Evolutionary conservation across 805 yeast genomes (phyloP), one percentile per base, ranked within the genome.

Genomic region (Pichia kluyveri): DNA sequence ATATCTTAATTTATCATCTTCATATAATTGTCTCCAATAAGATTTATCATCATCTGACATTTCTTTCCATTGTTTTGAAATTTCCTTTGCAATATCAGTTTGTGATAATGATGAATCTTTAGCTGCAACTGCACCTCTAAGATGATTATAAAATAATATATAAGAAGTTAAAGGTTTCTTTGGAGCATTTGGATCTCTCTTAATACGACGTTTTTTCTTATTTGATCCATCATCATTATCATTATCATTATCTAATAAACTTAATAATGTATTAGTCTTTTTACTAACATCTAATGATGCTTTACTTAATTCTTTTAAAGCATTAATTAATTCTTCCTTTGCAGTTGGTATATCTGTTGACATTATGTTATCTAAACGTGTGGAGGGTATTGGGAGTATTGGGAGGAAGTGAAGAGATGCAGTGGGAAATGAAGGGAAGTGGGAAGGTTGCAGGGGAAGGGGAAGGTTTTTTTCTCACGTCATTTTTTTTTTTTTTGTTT

Each of bases 131-230:
- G 74, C 69, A 52, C 83, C 84, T 60, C 96, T 81, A 54, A 80
- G 77, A 55, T 79, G 80, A 54, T 84, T 82, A 46, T 87, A 80
- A 67, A 80, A 91, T 40, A 81, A 76, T 65, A 91, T 86, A 70
- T 81, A 90, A 41, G 86, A 84, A 23, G 96, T 89, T 60, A 87
- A 72, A 15, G 99, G 98, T 60, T 89, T 89, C 73, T 86, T 88
- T 51, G 99, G 99, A 41, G 96, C 96, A 60, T 86, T 83, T 45
- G 97, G 97, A 67, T 91, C 98, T 57, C 69, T 58, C 71, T 34
- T 34, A 7, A 14, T 3, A 12, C 37, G 37, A 15, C 37, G 37
- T 34, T 34, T 73, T 58, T 76, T 79, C 67, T 78, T 82, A 49
- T 63, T 72, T 72, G 41, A 59, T 50, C 55, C 61, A 54, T 67